Evolutionary conservation across 2,329 filamentous ascomycete species (phyloP).

Genomic region (Mycocentrospora acerina): DNA sequence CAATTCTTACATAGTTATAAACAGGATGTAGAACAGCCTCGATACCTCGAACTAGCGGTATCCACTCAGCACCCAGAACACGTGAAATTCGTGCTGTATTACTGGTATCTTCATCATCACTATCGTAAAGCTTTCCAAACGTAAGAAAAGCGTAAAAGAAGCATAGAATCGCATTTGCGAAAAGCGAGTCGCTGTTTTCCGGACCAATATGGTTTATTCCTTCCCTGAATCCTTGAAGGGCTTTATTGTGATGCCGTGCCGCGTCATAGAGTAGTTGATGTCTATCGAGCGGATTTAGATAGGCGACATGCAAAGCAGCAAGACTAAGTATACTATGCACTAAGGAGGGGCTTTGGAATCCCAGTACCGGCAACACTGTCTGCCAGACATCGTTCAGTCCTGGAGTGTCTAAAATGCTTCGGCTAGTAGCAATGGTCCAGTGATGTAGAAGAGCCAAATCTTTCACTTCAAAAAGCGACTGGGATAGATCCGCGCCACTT

Average conservation of each 20-base stretch:
- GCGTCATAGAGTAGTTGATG: constrained; percentile 4
- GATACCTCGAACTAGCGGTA: constrained; percentile 18
- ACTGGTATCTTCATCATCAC: neutral
- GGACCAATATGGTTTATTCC: constrained; percentile 5
- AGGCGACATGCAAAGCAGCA: constrained; percentile 17
- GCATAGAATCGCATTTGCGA: constrained; percentile 12
- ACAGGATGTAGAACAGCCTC: constrained; percentile 8
- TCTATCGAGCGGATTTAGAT: constrained; percentile 9
- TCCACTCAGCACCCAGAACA: constrained; percentile 22
- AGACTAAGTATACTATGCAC: constrained; percentile 21
- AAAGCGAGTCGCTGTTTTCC: constrained; percentile 13
- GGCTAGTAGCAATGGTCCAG: constrained; percentile 17
- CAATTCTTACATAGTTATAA: constrained; percentile 7
- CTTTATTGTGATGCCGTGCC: constrained; percentile 12
- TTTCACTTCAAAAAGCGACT: constrained; percentile 7
- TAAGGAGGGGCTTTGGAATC: constrained; percentile 12
- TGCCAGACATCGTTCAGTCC: constrained; percentile 13
- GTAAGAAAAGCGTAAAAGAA: constrained; percentile 21
- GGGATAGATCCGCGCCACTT: neutral
- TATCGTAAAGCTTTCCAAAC: constrained; percentile 17
- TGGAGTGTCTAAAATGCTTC: constrained; percentile 8
- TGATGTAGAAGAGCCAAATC: constrained; percentile 22
- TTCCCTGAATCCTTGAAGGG: constrained; percentile 14
- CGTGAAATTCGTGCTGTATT: constrained; percentile 7
- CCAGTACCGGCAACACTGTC: constrained; percentile 12